phyloP scores from a whole-genome alignment of 2,329 filamentous ascomycete genomes.

The Arthrobotrys conoides region DNA sequence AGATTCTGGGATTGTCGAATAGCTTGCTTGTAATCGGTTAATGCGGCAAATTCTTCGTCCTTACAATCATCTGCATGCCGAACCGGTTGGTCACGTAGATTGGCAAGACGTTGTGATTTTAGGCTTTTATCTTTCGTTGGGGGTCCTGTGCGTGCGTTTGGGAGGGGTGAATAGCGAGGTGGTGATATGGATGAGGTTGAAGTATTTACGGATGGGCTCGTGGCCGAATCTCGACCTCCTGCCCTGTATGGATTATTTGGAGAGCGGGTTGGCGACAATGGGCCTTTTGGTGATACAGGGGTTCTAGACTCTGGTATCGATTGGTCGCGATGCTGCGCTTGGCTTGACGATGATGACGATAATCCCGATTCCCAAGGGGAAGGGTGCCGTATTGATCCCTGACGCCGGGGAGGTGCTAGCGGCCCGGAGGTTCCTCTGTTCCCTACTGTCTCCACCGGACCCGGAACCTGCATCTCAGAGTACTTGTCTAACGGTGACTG shows the following conservation, averaged over 20 bases:
- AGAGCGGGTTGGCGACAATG: neutral
- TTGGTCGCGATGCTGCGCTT: neutral
- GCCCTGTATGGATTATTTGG: neutral
- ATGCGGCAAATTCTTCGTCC: neutral
- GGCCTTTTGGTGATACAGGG: neutral
- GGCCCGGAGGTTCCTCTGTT: neutral
- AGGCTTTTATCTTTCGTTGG: neutral
- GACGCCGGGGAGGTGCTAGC: neutral
- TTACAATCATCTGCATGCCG: conserved; percentile 5
- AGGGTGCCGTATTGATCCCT: conserved; percentile 14
- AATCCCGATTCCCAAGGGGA: conserved; percentile 34
- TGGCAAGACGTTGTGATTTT: neutral
- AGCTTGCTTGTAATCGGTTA: conserved; percentile 33
- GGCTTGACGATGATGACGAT: neutral
- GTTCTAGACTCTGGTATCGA: neutral
- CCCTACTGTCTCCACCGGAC: neutral
- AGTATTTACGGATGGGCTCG: neutral
- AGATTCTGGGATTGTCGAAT: conserved; percentile 7
- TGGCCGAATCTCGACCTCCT: neutral
- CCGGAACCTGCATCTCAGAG: neutral
- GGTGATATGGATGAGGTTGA: neutral
- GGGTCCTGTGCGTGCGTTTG: neutral
- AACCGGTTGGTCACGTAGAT: conserved; percentile 18
- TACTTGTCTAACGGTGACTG: neutral
- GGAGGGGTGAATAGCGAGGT: neutral